phyloP scores from a whole-genome alignment of 352 stramenopile genomes.

The Globisporangium megalacanthum region DNA sequence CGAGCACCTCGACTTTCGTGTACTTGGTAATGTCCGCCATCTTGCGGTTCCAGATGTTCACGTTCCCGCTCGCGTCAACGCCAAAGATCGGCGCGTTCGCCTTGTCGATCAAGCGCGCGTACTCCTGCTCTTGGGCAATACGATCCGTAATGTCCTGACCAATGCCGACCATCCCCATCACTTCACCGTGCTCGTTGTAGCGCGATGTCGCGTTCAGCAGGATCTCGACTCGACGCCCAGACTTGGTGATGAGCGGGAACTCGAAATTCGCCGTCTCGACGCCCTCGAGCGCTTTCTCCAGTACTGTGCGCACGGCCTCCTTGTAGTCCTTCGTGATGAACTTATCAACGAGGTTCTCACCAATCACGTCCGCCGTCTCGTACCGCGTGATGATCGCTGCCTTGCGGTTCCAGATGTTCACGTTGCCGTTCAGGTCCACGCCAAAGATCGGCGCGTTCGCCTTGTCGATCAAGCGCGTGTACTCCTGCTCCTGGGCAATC shows the following conservation, averaged over 20 bases:
- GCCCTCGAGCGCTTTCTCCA: conserved; percentile 34
- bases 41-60: conserved; percentile 90
- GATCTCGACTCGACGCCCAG: conserved; percentile 57
- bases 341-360: conserved; percentile 44
- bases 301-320: conserved; percentile 24
- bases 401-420: conserved; percentile 60
- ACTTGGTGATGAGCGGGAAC: conserved; percentile 72
- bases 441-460: conserved; percentile 67
- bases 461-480: conserved; percentile 48
- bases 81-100: conserved; percentile 70
- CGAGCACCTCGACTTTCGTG: conserved; percentile 62
- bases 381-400: conserved; percentile 45
- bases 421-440: conserved; percentile 48
- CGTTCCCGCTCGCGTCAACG: conserved; percentile 51
- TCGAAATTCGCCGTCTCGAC: conserved; percentile 56
- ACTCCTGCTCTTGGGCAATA: conserved; percentile 35
- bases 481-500: conserved; percentile 70
- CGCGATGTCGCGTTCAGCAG: conserved; percentile 64
- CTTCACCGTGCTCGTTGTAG: conserved; percentile 51
- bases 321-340: conserved; percentile 54
- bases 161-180: conserved; percentile 67
- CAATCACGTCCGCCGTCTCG: conserved; percentile 36
- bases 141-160: conserved; percentile 55
- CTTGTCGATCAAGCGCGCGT: conserved; percentile 55
- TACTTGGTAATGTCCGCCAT: conserved; percentile 84